Evolutionary conservation across 2,329 filamentous ascomycete genomes (phyloP).

Genomic region (Hypoxylon sp.): DNA sequence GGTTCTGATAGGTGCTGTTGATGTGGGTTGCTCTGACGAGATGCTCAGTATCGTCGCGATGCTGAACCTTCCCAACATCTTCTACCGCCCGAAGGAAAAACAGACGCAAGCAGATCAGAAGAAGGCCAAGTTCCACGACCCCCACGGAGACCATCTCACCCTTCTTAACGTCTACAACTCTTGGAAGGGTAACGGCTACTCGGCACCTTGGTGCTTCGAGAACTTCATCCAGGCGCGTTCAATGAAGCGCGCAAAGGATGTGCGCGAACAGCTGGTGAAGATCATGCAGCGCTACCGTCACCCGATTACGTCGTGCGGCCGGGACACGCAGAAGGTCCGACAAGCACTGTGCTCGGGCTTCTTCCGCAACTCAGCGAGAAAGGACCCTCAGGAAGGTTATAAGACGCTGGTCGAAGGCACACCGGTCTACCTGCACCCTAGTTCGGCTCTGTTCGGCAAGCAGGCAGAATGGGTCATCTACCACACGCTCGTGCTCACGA

Average conservation of each 20-base stretch:
- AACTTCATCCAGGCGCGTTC: conserved; percentile 95
- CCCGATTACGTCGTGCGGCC: conserved; percentile 81
- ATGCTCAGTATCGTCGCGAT: conserved; percentile 94
- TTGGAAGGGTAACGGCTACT: conserved; percentile 89
- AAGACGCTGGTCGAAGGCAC: conserved; percentile 97
- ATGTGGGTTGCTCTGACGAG: conserved; percentile 90
- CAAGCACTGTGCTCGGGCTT: conserved; percentile 91
- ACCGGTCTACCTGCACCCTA: conserved; percentile 92
- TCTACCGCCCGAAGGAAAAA: conserved; percentile 97
- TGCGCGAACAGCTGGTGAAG: conserved; percentile 87
- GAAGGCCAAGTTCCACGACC: conserved; percentile 96
- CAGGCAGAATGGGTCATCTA: conserved; percentile 97
- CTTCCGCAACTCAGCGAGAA: conserved; percentile 93
- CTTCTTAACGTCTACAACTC: conserved; percentile 95
- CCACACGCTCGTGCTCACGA: conserved; percentile 88
- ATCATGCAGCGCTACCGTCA: conserved; percentile 95
- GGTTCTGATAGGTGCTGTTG: conserved; percentile 85
- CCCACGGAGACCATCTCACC: conserved; percentile 91
- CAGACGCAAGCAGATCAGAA: conserved; percentile 96
- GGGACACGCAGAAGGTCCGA: conserved; percentile 85
- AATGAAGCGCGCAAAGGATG: conserved; percentile 89
- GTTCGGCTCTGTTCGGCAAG: conserved; percentile 91
- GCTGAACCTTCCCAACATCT: conserved; percentile 86
- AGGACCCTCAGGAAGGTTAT: conserved; percentile 96
- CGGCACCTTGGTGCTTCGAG: conserved; percentile 92